Conservation (phyloP, 2,329 filamentous ascomycete species). For the Didymella arachidicola region DNA sequence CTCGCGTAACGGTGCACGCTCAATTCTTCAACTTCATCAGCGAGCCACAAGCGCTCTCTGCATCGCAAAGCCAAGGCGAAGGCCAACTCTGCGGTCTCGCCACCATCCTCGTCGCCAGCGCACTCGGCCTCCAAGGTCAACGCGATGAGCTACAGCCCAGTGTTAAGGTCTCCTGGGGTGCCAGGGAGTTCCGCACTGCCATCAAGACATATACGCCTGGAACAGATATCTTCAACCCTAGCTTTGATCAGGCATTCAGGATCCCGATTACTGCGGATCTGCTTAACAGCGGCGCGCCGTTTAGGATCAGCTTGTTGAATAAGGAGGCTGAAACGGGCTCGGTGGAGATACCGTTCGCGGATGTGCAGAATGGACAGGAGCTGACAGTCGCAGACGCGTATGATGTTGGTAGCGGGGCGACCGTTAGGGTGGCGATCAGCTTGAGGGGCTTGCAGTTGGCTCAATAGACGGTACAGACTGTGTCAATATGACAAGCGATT, state of each 20-base stretch:
- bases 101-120: constrained; percentile 56
- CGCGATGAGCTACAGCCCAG: constrained; percentile 57
- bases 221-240: constrained; percentile 59
- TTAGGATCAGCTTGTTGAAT: constrained; percentile 42
- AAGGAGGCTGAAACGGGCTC: constrained; percentile 37
- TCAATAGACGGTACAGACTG: not conserved
- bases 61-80: constrained; percentile 32
- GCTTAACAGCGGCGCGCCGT: constrained; percentile 30
- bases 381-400: constrained; percentile 32
- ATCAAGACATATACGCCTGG: constrained; percentile 56
- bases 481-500: too few relatives aligned
- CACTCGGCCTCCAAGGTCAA: constrained; percentile 52
- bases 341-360: constrained; percentile 37
- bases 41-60: constrained; percentile 45
- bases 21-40: constrained; percentile 55
- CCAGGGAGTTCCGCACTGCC: constrained; percentile 53
- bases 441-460: constrained; percentile 35
- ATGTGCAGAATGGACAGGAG: constrained; percentile 36
- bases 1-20: constrained; percentile 50
- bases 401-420: constrained; percentile 39
- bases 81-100: constrained; percentile 52
- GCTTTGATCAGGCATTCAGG: constrained; percentile 57
- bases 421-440: constrained; percentile 36
- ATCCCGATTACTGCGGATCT: constrained; percentile 52
- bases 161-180: constrained; percentile 56